A percentile compares a stretch with the other conserved stretches of the same genome.
These are phyloP conservation scores for Pugionium cornutum DNA, from an alignment of 345 rosid species.

Conservation along the genomic window DNA sequence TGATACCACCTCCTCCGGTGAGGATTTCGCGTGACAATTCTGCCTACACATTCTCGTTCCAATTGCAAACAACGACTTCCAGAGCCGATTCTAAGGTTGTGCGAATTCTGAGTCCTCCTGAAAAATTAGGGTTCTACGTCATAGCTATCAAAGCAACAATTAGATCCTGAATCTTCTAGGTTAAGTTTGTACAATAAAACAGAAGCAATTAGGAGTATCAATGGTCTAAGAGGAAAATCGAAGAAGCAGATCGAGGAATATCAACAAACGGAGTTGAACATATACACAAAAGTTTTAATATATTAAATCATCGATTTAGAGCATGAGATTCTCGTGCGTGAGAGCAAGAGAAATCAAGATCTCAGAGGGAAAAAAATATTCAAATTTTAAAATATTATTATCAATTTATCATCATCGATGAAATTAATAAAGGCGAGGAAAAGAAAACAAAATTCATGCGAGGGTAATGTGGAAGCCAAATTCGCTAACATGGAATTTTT, in stretches of 20 bases:
- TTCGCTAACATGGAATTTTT: not conserved
- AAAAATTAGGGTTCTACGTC: not conserved
- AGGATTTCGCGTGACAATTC: slow-evolving; percentile 53
- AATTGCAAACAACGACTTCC: not conserved
- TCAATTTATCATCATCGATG: too few species aligned
- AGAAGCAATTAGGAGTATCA: not conserved
- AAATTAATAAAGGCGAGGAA: too few species aligned
- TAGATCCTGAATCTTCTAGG: not conserved
- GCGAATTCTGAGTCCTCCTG: too few species aligned
- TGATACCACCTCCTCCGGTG: slow-evolving; percentile 64
- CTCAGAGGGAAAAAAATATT: slow-evolving; percentile 3
- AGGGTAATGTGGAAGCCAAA: slow-evolving; percentile 1
- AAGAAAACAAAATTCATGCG: too few species aligned
- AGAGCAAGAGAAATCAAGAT: slow-evolving; percentile 2
- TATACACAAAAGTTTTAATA: not conserved
- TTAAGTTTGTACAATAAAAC: not conserved
- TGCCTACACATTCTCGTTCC: slow-evolving; percentile 64
- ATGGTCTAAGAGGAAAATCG: not conserved
- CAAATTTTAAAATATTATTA: not conserved
- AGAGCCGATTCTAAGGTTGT: too few species aligned
- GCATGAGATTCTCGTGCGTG: not conserved
- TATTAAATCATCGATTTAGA: not conserved
- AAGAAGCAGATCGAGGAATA: slow-evolving; percentile 2
- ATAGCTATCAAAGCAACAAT: slow-evolving; percentile 6
- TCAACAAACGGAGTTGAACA: not conserved